Evolutionary conservation across 805 yeast species (phyloP).

Genomic region (Kuraishia piskuri): DNA sequence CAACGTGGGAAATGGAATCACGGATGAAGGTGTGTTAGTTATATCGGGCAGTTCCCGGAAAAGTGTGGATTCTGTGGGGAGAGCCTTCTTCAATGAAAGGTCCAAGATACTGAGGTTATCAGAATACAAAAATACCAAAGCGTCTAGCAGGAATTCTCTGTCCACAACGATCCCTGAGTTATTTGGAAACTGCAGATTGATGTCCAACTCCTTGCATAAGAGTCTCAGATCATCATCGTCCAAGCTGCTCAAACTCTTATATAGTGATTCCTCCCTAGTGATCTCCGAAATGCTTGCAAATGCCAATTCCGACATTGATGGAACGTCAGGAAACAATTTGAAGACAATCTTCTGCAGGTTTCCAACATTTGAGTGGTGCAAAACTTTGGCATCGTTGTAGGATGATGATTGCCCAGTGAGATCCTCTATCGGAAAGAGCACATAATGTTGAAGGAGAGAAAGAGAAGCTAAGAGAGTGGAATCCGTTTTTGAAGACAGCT

Average conservation of each 20-base stretch:
- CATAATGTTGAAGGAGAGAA: constrained; percentile 14
- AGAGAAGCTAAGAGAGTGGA: constrained; percentile 1
- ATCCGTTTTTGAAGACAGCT: constrained; percentile 1
- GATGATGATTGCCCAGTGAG: constrained; percentile 20
- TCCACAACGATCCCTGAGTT: constrained; percentile 2
- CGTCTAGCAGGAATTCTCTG: constrained; percentile 8
- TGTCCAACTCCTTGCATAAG: constrained; percentile 1
- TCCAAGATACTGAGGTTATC: neutral
- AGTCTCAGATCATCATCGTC: neutral
- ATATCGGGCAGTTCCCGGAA: neutral
- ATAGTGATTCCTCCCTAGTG: neutral
- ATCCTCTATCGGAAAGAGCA: constrained; percentile 34
- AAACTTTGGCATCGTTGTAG: neutral
- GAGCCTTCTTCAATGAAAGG: neutral
- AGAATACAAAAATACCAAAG: constrained; percentile 10
- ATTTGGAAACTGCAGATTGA: constrained; percentile 3
- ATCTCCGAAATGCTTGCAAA: neutral
- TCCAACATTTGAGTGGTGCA: neutral
- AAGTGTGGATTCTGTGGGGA: neutral
- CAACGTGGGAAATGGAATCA: neutral
- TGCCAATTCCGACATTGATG: neutral
- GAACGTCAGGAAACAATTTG: neutral
- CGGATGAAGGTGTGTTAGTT: neutral
- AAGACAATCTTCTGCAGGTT: neutral
- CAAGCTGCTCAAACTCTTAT: neutral